phyloP scores from a whole-genome alignment of 2,329 filamentous ascomycete genomes.

The Fusarium clavum region DNA sequence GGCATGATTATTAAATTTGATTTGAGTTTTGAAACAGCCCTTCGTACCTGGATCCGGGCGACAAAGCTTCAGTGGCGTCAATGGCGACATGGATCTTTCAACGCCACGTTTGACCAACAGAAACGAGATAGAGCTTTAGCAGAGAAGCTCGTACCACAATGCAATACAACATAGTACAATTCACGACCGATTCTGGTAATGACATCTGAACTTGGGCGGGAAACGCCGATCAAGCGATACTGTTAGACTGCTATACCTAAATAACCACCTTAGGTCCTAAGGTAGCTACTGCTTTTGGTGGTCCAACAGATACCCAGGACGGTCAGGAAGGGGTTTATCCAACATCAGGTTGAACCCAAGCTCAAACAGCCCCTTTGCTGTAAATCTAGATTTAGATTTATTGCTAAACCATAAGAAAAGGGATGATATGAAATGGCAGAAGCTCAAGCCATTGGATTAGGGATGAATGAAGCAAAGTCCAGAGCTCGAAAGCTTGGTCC shows the following conservation, averaged over 20 bases:
- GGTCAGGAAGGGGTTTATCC: not conserved
- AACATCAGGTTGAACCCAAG: not conserved
- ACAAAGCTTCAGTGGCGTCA: not conserved
- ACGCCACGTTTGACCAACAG: constrained; percentile 32
- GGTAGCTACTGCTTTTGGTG: no score
- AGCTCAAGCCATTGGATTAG: not conserved
- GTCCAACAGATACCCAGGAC: constrained; percentile 8
- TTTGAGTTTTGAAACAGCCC: constrained; percentile 4
- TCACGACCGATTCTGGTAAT: not conserved
- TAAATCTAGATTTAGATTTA: not conserved
- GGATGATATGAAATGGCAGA: not conserved
- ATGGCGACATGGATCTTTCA: constrained; percentile 24
- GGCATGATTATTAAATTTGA: not conserved
- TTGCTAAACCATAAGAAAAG: not conserved
- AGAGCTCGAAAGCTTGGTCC: constrained; percentile 8
- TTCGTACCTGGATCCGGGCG: constrained; percentile 33
- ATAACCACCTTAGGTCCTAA: no score
- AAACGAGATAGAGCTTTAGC: not conserved
- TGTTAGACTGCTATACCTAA: no score
- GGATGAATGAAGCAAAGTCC: not conserved
- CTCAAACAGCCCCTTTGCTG: not conserved
- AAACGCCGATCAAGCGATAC: not conserved
- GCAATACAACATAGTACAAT: not conserved
- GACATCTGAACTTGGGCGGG: not conserved
- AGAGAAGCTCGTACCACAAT: not conserved